Evolutionary conservation across 2,329 filamentous ascomycete genomes (phyloP).

Genomic region (Thermoascus crustaceus): DNA sequence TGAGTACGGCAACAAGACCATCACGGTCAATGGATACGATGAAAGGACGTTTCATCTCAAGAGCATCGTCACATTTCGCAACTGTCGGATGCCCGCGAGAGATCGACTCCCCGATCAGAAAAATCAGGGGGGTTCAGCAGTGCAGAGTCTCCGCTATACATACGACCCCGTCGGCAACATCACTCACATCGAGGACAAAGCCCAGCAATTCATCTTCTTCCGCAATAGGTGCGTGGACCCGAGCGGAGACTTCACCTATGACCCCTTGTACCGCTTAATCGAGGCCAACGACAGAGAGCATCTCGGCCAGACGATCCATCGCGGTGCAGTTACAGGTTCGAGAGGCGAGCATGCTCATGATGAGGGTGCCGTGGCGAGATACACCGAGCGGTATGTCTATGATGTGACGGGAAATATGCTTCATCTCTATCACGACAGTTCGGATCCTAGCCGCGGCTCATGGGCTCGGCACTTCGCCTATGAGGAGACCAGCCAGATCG

Average conservation of each 20-base stretch:
- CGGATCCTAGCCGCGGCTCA: neutral
- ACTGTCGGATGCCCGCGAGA: no score
- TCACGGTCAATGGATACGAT: no score
- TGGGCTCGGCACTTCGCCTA: slow-evolving; percentile 13
- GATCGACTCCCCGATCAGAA: no score
- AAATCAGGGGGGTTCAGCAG: no score
- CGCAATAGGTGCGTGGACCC: slow-evolving; percentile 5
- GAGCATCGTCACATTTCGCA: no score
- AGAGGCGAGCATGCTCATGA: neutral
- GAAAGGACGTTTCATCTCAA: no score
- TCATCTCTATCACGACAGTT: slow-evolving; percentile 7
- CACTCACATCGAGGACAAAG: neutral
- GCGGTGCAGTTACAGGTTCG: no score
- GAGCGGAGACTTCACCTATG: slow-evolving; percentile 10
- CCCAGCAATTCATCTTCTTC: slow-evolving; percentile 1
- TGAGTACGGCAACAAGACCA: no score
- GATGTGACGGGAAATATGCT: slow-evolving; percentile 12
- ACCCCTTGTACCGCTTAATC: slow-evolving; percentile 12
- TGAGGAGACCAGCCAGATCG: slow-evolving; percentile 7
- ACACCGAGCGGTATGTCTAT: slow-evolving; percentile 12
- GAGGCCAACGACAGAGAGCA: slow-evolving; percentile 15
- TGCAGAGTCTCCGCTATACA: slow-evolving; percentile 6
- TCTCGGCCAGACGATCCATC: neutral
- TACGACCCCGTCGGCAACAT: slow-evolving; percentile 7
- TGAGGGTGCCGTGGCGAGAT: slow-evolving; percentile 5